Conservation (phyloP, 768 basidiomycete species). For the Kwoniella bestiolae region DNA sequence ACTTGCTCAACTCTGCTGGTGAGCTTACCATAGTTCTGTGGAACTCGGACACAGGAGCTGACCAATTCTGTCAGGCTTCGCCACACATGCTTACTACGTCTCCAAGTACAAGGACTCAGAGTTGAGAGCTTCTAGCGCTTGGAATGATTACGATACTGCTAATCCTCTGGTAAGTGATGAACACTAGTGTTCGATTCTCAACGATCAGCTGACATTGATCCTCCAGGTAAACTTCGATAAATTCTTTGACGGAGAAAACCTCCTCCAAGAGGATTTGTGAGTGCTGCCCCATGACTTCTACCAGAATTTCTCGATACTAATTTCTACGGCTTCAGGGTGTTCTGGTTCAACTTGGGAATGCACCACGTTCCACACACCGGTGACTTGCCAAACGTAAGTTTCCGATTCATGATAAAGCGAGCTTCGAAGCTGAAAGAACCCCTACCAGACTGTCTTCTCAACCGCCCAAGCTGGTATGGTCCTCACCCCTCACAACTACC, state of each 20-base stretch:
- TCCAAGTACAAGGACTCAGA: constrained; percentile 52
- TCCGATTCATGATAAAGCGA: too few relatives aligned
- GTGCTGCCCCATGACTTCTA: too few relatives aligned
- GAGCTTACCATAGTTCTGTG: background rate
- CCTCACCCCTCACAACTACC: constrained; percentile 56
- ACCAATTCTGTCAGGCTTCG: constrained; percentile 25
- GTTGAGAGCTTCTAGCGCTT: constrained; percentile 27
- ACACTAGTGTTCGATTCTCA: too few relatives aligned
- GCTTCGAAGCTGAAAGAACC: too few relatives aligned
- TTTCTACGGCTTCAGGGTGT: constrained; percentile 8
- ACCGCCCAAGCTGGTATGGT: constrained; percentile 41
- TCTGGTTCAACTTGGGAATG: constrained; percentile 52
- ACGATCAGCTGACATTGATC: background rate
- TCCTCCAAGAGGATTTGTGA: constrained; percentile 55
- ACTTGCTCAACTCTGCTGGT: constrained; percentile 43
- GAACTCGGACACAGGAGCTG: background rate
- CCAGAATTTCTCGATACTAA: too few relatives aligned
- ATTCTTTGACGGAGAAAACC: constrained; percentile 54
- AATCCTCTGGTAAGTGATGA: constrained; percentile 36
- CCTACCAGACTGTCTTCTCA: constrained; percentile 38
- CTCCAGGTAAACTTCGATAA: constrained; percentile 49
- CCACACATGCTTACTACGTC: constrained; percentile 47
- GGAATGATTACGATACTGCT: constrained; percentile 42
- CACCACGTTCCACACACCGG: constrained; percentile 51
- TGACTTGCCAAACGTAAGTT: constrained; percentile 51